Percentiles rank a stretch among this genome's conserved stretches.
Conservation (phyloP, 371 early-diverging fungal species). For the Lichtheimia ornata region DNA sequence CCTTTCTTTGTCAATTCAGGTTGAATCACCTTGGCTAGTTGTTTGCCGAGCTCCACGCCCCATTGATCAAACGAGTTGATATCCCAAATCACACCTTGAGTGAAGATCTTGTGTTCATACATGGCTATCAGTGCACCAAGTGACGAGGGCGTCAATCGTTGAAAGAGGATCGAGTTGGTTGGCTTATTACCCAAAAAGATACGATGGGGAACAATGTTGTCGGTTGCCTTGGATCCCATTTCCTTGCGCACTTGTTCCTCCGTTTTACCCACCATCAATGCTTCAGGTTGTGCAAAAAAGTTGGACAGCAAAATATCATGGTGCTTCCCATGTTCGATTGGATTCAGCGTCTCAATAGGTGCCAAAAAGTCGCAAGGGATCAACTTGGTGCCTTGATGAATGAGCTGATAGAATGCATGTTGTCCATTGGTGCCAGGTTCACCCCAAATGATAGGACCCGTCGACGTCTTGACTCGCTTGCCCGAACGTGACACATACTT, state of each 20-base stretch:
- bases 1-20: slow-evolving; percentile 72
- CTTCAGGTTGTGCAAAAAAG: slow-evolving; percentile 99
- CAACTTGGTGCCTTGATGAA: slow-evolving; percentile 98
- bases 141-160: slow-evolving; percentile 87
- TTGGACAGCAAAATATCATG: slow-evolving; percentile 97
- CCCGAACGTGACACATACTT: slow-evolving; percentile 90
- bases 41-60: slow-evolving; percentile 99
- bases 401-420: slow-evolving; percentile 99
- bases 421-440: slow-evolving; percentile 99
- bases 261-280: slow-evolving; percentile 94
- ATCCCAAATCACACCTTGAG: slow-evolving; percentile 96
- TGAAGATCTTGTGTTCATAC: slow-evolving; percentile 99
- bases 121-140: slow-evolving; percentile 94
- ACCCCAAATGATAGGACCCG: slow-evolving; percentile 99
- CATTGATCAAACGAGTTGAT: slow-evolving; percentile 98
- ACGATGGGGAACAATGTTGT: slow-evolving; percentile 85
- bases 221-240: slow-evolving; percentile 59
- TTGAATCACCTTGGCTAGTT: slow-evolving; percentile 94
- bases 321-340: slow-evolving; percentile 77
- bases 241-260: slow-evolving; percentile 81
- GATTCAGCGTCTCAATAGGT: slow-evolving; percentile 88
- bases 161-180: slow-evolving; percentile 93
- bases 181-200: slow-evolving; percentile 96
- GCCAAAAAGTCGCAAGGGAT: slow-evolving; percentile 97
- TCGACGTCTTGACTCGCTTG: slow-evolving; percentile 75